Evolutionary conservation across 1,284 basidiomycete species (phyloP), one percentile per base, ranked within the genome.

Genomic region (Vanrija pseudolonga): DNA sequence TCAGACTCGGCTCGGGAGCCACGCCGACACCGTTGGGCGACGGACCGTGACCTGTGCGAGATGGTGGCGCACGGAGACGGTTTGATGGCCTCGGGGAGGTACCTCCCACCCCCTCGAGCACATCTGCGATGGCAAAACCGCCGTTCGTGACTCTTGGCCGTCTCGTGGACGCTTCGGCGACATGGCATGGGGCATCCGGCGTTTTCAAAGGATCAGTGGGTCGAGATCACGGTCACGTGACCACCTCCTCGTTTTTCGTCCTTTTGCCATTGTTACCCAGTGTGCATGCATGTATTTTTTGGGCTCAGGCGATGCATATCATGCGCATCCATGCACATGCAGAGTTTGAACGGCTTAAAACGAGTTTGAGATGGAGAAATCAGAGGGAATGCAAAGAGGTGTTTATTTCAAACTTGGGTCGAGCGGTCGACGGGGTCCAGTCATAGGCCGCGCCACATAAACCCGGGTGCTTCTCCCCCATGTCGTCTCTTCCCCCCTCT

Each of bases 401-500:
- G 39, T 40, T 40, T 40, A 40, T 40, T 40, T 40, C 39, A 40
- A 40, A 40, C 39, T 12, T n/a, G 26, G n/a, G 17, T 40, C 39
- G 39, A 40, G n/a, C 8, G 32, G 9, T 32, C 12, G 32, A 32
- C 12, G 32, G 32, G 39, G 19, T 40, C 39, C 39, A 40, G 39
- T 40, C 39, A 40, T 40, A 8, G 39, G 39, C 19, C 39, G 39
- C n/a, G 39, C 39, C 39, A 40, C 39, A 40, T 40, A 40, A 40
- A 18, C 39, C 39, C n/a, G n/a, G 39, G n/a, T 20, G n/a, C 39
- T n/a, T n/a, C n/a, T 20, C 19, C 37, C 28, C 32, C 32, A 39
- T 42, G 26, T 42, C 44, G 44, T 47, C 43, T 54, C 47, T 53
- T 53, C 47, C 47, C n/a, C 52, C 52, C 23, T 24, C 45, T 32